Evolutionary conservation across 1,284 basidiomycete genomes (phyloP).

Genomic region (Coniferiporia sulphurascens): DNA sequence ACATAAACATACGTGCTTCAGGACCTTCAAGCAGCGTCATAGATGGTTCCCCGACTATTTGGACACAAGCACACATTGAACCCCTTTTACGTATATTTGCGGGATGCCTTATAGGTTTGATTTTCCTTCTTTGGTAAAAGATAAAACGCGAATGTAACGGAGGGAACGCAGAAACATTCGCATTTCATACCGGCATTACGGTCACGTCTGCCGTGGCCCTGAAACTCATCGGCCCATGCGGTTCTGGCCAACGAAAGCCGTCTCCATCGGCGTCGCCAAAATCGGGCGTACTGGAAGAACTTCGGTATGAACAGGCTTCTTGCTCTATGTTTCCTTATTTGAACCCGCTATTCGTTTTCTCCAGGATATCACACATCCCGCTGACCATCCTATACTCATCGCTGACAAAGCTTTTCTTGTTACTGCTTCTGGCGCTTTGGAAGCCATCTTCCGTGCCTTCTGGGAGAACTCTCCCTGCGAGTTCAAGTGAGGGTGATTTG

Average conservation of each 20-base stretch:
- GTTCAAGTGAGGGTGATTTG: neutral
- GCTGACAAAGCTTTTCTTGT: slow-evolving; percentile 79
- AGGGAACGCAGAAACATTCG: slow-evolving; percentile 51
- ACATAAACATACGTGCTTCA: neutral
- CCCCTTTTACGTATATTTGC: slow-evolving; percentile 53
- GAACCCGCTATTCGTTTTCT: neutral
- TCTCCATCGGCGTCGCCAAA: slow-evolving; percentile 15
- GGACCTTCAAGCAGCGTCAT: slow-evolving; percentile 1
- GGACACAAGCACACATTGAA: slow-evolving; percentile 37
- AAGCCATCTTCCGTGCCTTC: slow-evolving; percentile 38
- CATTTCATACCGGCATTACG: slow-evolving; percentile 66
- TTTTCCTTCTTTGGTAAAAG: slow-evolving; percentile 5
- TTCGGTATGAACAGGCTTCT: slow-evolving; percentile 39
- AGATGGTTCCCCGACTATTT: slow-evolving; percentile 34
- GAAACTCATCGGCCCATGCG: slow-evolving; percentile 31
- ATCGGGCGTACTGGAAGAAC: slow-evolving; percentile 59
- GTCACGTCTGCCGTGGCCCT: slow-evolving; percentile 51
- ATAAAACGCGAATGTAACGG: slow-evolving; percentile 3
- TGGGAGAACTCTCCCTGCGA: slow-evolving; percentile 22
- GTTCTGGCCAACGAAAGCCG: neutral
- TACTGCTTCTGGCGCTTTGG: slow-evolving; percentile 84
- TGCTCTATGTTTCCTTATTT: neutral
- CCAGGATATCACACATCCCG: slow-evolving; percentile 41
- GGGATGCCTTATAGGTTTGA: slow-evolving; percentile 57
- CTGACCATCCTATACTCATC: slow-evolving; percentile 84